phyloP scores from a whole-genome alignment of 441 rosid species.

The Jatropha podagrica region DNA sequence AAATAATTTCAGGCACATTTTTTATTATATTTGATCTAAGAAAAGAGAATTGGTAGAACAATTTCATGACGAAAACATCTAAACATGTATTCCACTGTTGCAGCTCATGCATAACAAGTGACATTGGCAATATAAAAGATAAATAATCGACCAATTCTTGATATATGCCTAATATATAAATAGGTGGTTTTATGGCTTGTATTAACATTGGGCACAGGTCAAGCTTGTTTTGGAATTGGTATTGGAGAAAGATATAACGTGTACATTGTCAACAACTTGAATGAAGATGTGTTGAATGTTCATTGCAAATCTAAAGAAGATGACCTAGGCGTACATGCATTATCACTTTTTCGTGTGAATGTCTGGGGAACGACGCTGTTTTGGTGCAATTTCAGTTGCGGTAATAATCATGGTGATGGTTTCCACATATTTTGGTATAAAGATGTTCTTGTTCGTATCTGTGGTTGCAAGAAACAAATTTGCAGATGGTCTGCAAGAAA shows the following conservation, averaged over 20 bases:
- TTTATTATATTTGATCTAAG: too few species aligned
- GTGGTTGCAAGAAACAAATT: background rate
- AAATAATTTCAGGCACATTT: too few species aligned
- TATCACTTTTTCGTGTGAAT: background rate
- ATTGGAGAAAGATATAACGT: slow-evolving; percentile 4
- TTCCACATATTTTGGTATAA: background rate
- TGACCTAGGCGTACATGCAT: background rate
- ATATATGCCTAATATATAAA: too few species aligned
- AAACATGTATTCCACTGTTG: too few species aligned
- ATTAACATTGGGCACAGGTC: background rate
- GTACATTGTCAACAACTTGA: background rate
- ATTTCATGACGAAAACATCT: too few species aligned
- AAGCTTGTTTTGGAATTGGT: background rate
- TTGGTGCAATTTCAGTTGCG: slow-evolving; percentile 18
- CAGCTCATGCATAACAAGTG: background rate
- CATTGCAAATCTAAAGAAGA: slow-evolving; percentile 14
- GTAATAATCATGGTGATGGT: slow-evolving; percentile 8
- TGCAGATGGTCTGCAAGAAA: slow-evolving; percentile 12
- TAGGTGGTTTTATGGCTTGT: background rate
- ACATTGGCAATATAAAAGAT: background rate
- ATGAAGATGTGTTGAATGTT: background rate
- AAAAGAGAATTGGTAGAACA: too few species aligned
- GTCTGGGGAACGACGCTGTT: slow-evolving; percentile 16
- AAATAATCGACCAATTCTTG: too few species aligned
- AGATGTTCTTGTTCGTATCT: background rate